A percentile compares a stretch with the other conserved stretches of the same genome.
These are phyloP conservation scores for Sporopachydermia cereana DNA, from an alignment of 1,139 yeast species.

Conservation along the genomic window DNA sequence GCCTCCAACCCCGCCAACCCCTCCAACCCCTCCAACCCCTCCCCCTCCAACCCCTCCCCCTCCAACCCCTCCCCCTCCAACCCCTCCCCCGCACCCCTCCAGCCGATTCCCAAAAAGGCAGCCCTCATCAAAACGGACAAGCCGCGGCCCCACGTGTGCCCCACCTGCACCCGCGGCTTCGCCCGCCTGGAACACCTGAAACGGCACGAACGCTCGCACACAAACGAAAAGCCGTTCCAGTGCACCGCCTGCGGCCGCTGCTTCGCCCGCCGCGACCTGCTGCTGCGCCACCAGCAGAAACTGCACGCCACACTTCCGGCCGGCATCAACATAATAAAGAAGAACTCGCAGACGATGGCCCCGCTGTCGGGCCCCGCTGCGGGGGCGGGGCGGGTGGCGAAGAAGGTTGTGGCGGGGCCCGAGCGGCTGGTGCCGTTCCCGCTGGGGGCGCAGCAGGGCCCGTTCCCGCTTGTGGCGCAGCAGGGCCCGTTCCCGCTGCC, in stretches of 20 bases:
- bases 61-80: background rate
- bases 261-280: constrained; percentile 84
- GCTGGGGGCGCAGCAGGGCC: constrained; percentile 13
- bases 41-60: background rate
- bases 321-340: constrained; percentile 20
- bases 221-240: constrained; percentile 92
- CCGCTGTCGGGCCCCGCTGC: background rate
- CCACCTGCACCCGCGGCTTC: constrained; percentile 88
- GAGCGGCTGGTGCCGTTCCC: background rate
- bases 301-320: constrained; percentile 54
- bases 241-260: constrained; percentile 96
- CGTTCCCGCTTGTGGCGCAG: background rate
- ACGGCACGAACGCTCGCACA: constrained; percentile 90
- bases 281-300: constrained; percentile 88
- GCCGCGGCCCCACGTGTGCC: constrained; percentile 86
- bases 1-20: background rate
- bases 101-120: constrained; percentile 81
- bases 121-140: constrained; percentile 76
- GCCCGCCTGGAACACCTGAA: constrained; percentile 89
- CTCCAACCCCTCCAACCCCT: background rate
- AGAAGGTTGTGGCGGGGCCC: background rate
- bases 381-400: background rate
- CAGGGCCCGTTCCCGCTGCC: background rate
- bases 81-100: constrained; percentile 21
- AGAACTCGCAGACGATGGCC: constrained; percentile 20